Conservation (phyloP, 306 rosid species). For the Sindora glabra region DNA sequence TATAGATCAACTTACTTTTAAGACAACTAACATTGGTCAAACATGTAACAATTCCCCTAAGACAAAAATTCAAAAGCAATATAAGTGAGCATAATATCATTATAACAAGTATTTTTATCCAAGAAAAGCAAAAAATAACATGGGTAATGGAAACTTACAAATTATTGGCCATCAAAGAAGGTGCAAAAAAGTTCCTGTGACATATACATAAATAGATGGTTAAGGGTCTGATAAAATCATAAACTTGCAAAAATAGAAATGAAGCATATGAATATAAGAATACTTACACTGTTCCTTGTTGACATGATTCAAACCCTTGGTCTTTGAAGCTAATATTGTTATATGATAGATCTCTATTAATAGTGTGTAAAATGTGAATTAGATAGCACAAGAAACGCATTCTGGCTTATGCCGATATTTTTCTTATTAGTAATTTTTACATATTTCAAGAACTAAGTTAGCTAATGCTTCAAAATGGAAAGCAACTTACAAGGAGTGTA, state of each 20-base stretch:
- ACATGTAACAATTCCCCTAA: conserved; percentile 21
- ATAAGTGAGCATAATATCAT: background rate
- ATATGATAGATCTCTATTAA: conserved; percentile 36
- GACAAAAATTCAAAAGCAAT: background rate
- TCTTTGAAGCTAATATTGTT: conserved; percentile 12
- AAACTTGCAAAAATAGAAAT: background rate
- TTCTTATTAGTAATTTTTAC: too few species aligned
- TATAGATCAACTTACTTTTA: background rate
- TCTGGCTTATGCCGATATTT: too few species aligned
- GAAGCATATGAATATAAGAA: background rate
- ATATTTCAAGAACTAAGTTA: too few species aligned
- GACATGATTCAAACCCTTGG: background rate
- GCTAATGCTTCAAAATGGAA: too few species aligned
- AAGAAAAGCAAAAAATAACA: too few species aligned
- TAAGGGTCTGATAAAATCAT: background rate
- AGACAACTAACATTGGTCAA: conserved; percentile 4
- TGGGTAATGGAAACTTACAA: conserved; percentile 33
- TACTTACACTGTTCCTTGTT: conserved; percentile 19
- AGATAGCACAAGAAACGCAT: too few species aligned
- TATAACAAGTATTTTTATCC: background rate
- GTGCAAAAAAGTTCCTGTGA: conserved; percentile 35
- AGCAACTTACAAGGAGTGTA: too few species aligned
- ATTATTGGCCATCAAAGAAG: conserved; percentile 19
- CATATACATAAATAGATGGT: background rate
- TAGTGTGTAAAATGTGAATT: background rate